Base-by-base conservation (phyloP, 768 basidiomycete species). In the Amanita brunnescens region DNA sequence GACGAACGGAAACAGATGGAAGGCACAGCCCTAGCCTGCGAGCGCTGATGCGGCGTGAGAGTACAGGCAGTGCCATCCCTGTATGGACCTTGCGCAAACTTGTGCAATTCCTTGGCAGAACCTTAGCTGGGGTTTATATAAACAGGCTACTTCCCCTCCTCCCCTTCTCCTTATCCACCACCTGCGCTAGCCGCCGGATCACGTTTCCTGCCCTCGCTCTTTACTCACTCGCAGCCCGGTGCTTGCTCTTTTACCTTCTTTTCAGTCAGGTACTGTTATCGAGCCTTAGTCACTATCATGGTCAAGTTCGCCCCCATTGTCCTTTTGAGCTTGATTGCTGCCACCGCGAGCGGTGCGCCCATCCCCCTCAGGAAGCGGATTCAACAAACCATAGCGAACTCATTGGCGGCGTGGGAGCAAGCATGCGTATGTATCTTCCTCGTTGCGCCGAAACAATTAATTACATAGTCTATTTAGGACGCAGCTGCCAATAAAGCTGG, bases 361-460 rank as follows among this genome's bases (percentile, higher is more conserved):
- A 34, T 29, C 29, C 42, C 24, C 18, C 47, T 73, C 16, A 51
- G 57, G 35, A 79, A 74, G 61, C 74, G 76, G 21, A 78, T 78
- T 55, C 69, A 70, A 9, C 76, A 78, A 55, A 63, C 56, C 26
- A 77, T 72, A 51, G 51, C 64, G 6, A 63, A 63, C 6, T 67
- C 74, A 7, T 73, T 73, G 2, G 56, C 61, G 9, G 56, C 69
- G 52, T 78, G 75, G 76, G 71, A 74, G 46, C 50, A 65, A 54
- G 75, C 77, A 40, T 78, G 77, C 54, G 76, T 76, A 63, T 24
- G 71, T 67, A 41, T 32, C 54, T 26, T 43, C 49, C 40, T 43
- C 33, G 30, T 32, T 29, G 44, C 43, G 2, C n/a, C 32, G 12
- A 39, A 51, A 13, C 41, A 21, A 29, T 41, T 10, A 30, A 41